Conservation (phyloP, 495 filamentous ascomycete species). For the Aspergillus coremiiformis region DNA sequence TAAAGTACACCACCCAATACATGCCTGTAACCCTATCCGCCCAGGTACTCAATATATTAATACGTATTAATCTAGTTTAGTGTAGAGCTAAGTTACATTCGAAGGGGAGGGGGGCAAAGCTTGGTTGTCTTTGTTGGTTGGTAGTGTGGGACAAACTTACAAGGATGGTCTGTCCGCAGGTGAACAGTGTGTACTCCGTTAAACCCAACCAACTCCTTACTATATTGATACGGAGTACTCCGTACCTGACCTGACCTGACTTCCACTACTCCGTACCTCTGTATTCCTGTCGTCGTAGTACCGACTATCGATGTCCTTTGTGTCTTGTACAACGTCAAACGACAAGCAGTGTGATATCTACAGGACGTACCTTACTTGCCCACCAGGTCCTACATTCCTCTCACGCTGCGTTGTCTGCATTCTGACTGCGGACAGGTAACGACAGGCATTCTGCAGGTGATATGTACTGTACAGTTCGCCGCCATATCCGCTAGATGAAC, state of each 20-base stretch:
- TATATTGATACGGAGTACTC: too few species aligned
- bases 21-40: background rate
- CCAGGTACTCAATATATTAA: background rate
- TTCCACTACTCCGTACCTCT: too few species aligned
- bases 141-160: background rate
- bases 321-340: background rate
- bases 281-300: too few species aligned
- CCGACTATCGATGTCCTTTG: background rate
- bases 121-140: slow-evolving; percentile 1
- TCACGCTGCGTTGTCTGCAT: background rate
- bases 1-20: background rate
- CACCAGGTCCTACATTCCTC: background rate
- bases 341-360: slow-evolving; percentile 2
- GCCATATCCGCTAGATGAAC: slow-evolving; percentile 1
- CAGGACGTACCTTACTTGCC: slow-evolving; percentile 1
- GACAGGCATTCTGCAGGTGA: slow-evolving; percentile 2
- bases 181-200: background rate
- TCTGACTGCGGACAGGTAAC: background rate
- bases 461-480: background rate
- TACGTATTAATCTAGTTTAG: background rate
- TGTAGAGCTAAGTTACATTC: background rate
- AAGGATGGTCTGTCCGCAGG: background rate
- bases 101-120: background rate
- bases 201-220: background rate
- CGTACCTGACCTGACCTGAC: too few species aligned